These are phyloP conservation scores for Citeromyces siamensis DNA, from an alignment of 1,139 yeast species.

Conservation along the genomic window DNA sequence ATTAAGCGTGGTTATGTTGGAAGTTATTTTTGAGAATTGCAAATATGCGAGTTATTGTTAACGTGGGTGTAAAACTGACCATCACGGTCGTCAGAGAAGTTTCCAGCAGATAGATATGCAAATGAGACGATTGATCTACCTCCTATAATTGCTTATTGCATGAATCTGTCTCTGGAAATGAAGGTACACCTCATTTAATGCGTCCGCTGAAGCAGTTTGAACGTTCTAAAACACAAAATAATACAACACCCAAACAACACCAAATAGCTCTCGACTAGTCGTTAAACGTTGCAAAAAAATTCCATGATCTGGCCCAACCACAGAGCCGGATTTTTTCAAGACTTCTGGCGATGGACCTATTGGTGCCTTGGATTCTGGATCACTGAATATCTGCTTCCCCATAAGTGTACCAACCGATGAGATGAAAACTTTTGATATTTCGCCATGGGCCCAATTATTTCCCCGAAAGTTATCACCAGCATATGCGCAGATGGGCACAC, in stretches of 20 bases:
- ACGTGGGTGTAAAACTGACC: conserved; percentile 49
- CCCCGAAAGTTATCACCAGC: conserved; percentile 8
- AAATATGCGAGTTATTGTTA: conserved; percentile 33
- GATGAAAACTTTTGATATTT: conserved; percentile 18
- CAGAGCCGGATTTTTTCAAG: conserved; percentile 48
- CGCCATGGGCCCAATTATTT: not conserved
- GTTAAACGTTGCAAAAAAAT: conserved; percentile 48
- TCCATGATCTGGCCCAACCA: conserved; percentile 62
- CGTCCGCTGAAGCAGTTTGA: conserved; percentile 38
- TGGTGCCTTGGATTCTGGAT: not conserved
- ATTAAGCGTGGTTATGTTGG: conserved; percentile 25
- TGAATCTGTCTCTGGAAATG: conserved; percentile 46
- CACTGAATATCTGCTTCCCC: not conserved
- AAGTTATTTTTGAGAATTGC: conserved; percentile 34
- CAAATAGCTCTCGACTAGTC: conserved; percentile 58
- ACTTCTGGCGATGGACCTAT: conserved; percentile 41
- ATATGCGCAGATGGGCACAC: conserved; percentile 16
- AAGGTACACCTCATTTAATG: conserved; percentile 39
- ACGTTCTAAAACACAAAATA: conserved; percentile 66
- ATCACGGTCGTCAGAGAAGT: conserved; percentile 36
- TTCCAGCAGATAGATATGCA: conserved; percentile 17
- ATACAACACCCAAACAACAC: conserved; percentile 65
- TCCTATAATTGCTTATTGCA: conserved; percentile 52
- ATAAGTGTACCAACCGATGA: not conserved
- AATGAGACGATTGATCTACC: conserved; percentile 34